Base-by-base conservation (phyloP, 768 basidiomycete genomes). In the Suillus subaureus region DNA sequence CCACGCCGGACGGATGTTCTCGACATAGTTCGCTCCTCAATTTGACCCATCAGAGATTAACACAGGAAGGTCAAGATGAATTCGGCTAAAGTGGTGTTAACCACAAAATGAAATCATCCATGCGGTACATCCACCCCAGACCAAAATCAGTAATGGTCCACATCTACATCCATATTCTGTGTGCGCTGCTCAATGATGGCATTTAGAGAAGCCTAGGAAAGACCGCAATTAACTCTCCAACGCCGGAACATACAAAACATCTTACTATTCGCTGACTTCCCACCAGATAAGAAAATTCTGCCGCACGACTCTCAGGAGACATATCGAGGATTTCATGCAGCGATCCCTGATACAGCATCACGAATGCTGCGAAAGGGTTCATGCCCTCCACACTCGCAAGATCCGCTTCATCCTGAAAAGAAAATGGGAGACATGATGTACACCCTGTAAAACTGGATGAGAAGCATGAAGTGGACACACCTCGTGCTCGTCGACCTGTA, bases 361-460 rank as follows among this genome's bases (percentile, higher is more conserved):
- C 75, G n/a, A 84, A 82, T 7, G 92, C 87, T 1, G 87, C 86
- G 71, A 92, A 91, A 7, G 79, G 76, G 65, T 93, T 93, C 85
- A 93, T 87, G 18, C 89, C 88, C 6, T 80, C 77, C 11, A 86
- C 79, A 1, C 74, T 72, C 0, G 85, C 83, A 57, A 94, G 77
- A 68, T 86, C 82, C 33, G 79, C 78, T 67, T 93, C 91, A 42
- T 87, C 86, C 90, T 92, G 71, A 28, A 42, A 61, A 62, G 11
- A 58, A 65, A 31, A 37, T 7, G 12, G 21, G 21, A 1, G 13
- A 12, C 11, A 43, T 26, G 18, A 21, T 31, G 65, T 39, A 62
- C 64, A 45, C 52, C 31, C 64, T 64, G 62, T 62, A 66, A 45
- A 67, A 68, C 65, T 62, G 33, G 62, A 61, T 12, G 23, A 58